Base-by-base conservation (phyloP, 1,139 yeast genomes). In the Lodderomyces parapsilosis region DNA sequence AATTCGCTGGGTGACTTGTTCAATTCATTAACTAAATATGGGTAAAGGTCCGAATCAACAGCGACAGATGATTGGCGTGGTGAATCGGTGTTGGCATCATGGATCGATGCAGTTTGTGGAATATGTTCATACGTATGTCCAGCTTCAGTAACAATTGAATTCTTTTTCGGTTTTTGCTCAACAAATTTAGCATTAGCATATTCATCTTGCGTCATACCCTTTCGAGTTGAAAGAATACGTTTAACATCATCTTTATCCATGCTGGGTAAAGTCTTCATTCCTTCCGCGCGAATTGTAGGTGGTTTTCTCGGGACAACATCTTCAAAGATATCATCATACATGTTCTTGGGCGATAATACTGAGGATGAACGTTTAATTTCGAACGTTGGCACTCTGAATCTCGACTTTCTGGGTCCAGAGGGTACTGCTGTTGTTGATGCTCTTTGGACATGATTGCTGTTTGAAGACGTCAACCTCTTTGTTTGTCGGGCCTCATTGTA, bases 171-270 rank as follows among this genome's bases (percentile, higher is more conserved):
- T 24, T 50, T 49, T 27, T 50, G 51, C 0, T 68, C 73, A 7
- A 61, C 59, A 14, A 64, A 51, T 48, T 73, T 73, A 39, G 71
- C 56, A 38, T 60, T 59, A 1, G 70, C 53, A 45, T 70, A 72
- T 47, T 73, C 78, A 32, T 71, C 76, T 43, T 72, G 76, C 14
- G 71, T 63, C 38, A 72, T 63, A 2, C 65, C 66, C 38, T 65
- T 57, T 43, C 70, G 72, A 30, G 76, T 62, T 43, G 65, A 68
- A 49, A 67, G 60, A 10, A 74, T 66, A 44, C 66, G 60, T 47
- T 68, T 65, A 2, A 75, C 70, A 49, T 76, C 79, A 38, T 74
- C 73, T 8, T 73, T 66, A 46, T 76, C 81, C 70, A 71, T 68
- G 45, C 78, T 72, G 43, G 76, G 78, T 43, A 66, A 63, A 0